Conservation (phyloP, 2,329 filamentous ascomycete genomes). For the Dendrostoma leiphaemia region DNA sequence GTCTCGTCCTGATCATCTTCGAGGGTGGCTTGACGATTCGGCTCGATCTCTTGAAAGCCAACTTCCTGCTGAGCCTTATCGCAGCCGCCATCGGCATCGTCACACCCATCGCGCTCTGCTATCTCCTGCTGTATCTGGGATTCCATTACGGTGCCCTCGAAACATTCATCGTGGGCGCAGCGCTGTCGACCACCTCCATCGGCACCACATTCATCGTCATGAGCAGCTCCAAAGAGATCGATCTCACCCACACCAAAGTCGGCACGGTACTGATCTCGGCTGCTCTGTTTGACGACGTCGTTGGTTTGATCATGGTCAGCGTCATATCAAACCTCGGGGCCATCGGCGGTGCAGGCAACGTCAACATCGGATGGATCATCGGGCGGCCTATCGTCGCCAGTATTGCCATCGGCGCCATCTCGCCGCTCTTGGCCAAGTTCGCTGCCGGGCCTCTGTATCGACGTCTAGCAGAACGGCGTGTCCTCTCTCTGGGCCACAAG, state of each 20-base stretch:
- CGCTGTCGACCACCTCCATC: slow-evolving; percentile 13
- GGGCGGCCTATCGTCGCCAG: slow-evolving; percentile 37
- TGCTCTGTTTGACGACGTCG: slow-evolving; percentile 45
- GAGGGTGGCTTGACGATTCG: slow-evolving; percentile 47
- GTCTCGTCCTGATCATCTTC: slow-evolving; percentile 48
- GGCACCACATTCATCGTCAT: slow-evolving; percentile 30
- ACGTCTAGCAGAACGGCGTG: slow-evolving; percentile 31
- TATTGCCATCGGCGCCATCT: slow-evolving; percentile 31
- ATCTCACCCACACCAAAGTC: slow-evolving; percentile 40
- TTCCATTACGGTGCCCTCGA: slow-evolving; percentile 35
- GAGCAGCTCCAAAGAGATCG: slow-evolving; percentile 28
- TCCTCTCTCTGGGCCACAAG: slow-evolving; percentile 30
- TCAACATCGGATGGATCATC: slow-evolving; percentile 34
- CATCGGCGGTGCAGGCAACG: slow-evolving; percentile 18
- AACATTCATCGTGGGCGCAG: slow-evolving; percentile 14
- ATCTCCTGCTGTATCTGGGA: slow-evolving; percentile 39
- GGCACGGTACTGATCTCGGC: slow-evolving; percentile 44
- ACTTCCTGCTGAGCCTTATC: slow-evolving; percentile 39
- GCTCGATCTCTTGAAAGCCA: slow-evolving; percentile 43
- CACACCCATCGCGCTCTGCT: slow-evolving; percentile 44
- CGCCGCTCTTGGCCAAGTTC: slow-evolving; percentile 34
- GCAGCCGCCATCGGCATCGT: slow-evolving; percentile 42
- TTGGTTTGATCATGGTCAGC: slow-evolving; percentile 40
- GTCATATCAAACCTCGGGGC: slow-evolving; percentile 25
- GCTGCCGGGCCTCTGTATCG: slow-evolving; percentile 35